Base-by-base conservation (phyloP, 2,329 filamentous ascomycete genomes). In the Exophiala xenobiotica region DNA sequence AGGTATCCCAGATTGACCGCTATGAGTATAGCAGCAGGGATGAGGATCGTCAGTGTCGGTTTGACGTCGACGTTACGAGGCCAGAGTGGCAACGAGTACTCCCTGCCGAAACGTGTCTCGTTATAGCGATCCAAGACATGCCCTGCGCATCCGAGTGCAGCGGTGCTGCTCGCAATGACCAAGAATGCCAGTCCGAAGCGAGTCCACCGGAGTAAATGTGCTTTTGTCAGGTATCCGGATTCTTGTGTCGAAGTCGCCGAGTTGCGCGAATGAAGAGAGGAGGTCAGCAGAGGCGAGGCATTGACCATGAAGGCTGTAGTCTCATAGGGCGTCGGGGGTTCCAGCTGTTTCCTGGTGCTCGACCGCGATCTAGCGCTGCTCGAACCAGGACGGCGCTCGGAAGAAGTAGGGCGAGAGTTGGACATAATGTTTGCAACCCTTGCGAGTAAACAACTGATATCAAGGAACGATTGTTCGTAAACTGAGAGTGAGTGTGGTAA, bases 41-140 rank as follows among this genome's bases (percentile, higher is more conserved):
- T 59, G 26, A 75, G 53, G 0, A 67, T 56, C 12, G 67, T 69
- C 14, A 69, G 61, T 0, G 68, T 70, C 9, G 71, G 70, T 18
- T 69, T 67, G 8, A 71, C 24, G 51, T 74, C 70, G 40, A 74
- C 57, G 49, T 73, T 69, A 49, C 67, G 48, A 3, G 72, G 72
- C 72, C 72, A 75, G 1, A 74, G 62, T 18, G 65, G 62, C 4
- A 75, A 59, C 35, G 67, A 64, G 12, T 63, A 61, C 18, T 60
- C 54, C 6, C 63, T 62, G 52, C 66, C 71, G 16, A 64, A 56
- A n/a, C 62, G 62, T 3, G 72, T 74, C 11, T 54, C 48, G 11
- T 66, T 65, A 54, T 74, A 74, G 41, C 69, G 66, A 3, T 63
- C 64, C n/a, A 70, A 59, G 18, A 71, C 65, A n/a, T 68, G 64